These are phyloP conservation scores for Fusarium sp. DNA, from an alignment of 2,329 filamentous ascomycete genomes.

Conservation along the genomic window DNA sequence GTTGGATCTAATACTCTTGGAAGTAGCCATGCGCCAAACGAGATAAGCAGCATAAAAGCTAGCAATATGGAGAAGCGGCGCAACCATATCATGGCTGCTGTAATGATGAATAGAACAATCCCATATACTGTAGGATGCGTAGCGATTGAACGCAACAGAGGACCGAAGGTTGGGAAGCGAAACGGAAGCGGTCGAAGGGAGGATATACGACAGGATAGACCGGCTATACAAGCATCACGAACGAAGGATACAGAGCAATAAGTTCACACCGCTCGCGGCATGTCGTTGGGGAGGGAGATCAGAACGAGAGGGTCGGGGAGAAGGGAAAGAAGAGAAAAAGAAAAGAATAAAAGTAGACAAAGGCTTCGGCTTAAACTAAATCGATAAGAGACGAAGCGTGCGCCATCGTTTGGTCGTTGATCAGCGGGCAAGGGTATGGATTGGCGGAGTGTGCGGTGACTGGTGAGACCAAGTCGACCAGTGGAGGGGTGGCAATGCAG, in stretches of 20 bases:
- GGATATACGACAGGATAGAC: conserved; percentile 34
- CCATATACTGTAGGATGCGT: conserved; percentile 7
- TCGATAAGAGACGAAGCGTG: conserved; percentile 12
- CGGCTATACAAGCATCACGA: conserved; percentile 48
- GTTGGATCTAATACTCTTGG: conserved; percentile 70
- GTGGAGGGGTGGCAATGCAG: conserved; percentile 21
- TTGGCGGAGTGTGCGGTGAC: conserved; percentile 21
- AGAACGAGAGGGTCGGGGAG: conserved; percentile 2
- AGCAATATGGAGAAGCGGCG: conserved; percentile 56
- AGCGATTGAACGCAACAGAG: neutral
- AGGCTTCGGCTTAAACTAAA: conserved; percentile 1
- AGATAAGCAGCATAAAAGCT: conserved; percentile 56
- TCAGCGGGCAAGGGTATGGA: conserved; percentile 35
- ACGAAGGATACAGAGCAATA: conserved; percentile 28
- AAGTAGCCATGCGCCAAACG: conserved; percentile 62
- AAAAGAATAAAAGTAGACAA: conserved; percentile 9
- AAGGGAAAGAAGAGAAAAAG: neutral
- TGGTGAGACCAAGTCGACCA: conserved; percentile 22
- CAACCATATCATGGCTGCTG: conserved; percentile 57
- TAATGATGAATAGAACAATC: conserved; percentile 6
- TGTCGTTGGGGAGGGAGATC: conserved; percentile 26
- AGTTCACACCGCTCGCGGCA: conserved; percentile 45
- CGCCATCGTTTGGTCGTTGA: conserved; percentile 18
- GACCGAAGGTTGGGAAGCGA: conserved; percentile 17
- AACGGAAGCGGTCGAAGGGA: neutral